A percentile compares a stretch with the other conserved stretches of the same genome.
phyloP scores from a whole-genome alignment of 2,329 filamentous ascomycete genomes.

The Paracoccidioides brasiliensis region DNA sequence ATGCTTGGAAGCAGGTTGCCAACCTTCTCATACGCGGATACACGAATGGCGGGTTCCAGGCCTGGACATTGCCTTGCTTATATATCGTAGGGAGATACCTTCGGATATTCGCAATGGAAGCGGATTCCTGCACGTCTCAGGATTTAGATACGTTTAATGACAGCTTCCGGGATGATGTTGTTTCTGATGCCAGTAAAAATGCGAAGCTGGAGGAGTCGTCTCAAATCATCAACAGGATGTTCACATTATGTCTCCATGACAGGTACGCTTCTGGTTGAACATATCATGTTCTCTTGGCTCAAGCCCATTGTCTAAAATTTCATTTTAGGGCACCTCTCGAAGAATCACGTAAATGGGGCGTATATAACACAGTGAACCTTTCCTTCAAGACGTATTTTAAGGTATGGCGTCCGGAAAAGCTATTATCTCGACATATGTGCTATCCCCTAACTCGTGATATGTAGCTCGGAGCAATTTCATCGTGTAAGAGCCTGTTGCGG shows the following conservation, averaged over 20 bases:
- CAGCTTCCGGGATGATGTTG: slow-evolving; percentile 66
- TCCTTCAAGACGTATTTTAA: slow-evolving; percentile 99
- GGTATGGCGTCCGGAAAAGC: slow-evolving; percentile 22
- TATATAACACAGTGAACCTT: slow-evolving; percentile 88
- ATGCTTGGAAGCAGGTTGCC: slow-evolving; percentile 75
- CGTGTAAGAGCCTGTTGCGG: slow-evolving; percentile 64
- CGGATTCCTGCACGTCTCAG: slow-evolving; percentile 56
- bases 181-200: slow-evolving; percentile 61
- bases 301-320: slow-evolving; percentile 5
- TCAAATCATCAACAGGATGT: slow-evolving; percentile 80
- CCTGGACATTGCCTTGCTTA: slow-evolving; percentile 86
- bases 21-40: slow-evolving; percentile 70
- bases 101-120: slow-evolving; percentile 76
- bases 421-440: not conserved
- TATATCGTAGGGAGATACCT: slow-evolving; percentile 81
- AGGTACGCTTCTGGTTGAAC: slow-evolving; percentile 46
- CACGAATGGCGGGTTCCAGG: slow-evolving; percentile 58
- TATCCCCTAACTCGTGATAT: slow-evolving; percentile 6
- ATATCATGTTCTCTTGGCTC: not conserved
- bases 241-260: slow-evolving; percentile 78
- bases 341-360: slow-evolving; percentile 93
- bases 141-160: slow-evolving; percentile 35
- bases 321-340: slow-evolving; percentile 58
- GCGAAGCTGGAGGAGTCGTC: slow-evolving; percentile 84
- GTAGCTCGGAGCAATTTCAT: slow-evolving; percentile 50